These are phyloP conservation scores for Metschnikowia shivogae DNA, from an alignment of 805 yeast genomes.

Conservation along the genomic window DNA sequence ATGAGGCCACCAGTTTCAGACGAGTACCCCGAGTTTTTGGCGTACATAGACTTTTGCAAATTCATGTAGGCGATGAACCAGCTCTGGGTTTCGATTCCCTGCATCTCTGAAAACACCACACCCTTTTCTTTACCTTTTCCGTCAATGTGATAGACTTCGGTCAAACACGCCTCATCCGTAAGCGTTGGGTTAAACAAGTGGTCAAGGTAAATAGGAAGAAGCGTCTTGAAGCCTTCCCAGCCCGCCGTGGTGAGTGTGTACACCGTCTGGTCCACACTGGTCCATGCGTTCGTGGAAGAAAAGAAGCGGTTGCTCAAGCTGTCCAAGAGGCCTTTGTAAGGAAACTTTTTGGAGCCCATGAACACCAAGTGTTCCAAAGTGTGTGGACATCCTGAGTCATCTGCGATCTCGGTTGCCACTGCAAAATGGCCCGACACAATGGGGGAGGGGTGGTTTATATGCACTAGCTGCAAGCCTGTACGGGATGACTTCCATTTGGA, in stretches of 20 bases:
- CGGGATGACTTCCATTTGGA: slow-evolving; percentile 74
- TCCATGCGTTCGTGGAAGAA: slow-evolving; percentile 94
- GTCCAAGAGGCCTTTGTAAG: slow-evolving; percentile 89
- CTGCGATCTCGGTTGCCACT: slow-evolving; percentile 85
- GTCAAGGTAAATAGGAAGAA: slow-evolving; percentile 86
- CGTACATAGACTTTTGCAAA: slow-evolving; percentile 54
- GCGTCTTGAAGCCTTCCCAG: slow-evolving; percentile 84
- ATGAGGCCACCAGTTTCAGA: slow-evolving; percentile 93
- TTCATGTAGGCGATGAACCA: slow-evolving; percentile 62
- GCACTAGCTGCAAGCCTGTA: slow-evolving; percentile 79
- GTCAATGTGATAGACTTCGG: slow-evolving; percentile 94
- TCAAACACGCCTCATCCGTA: slow-evolving; percentile 83
- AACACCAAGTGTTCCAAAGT: slow-evolving; percentile 91
- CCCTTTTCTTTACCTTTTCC: slow-evolving; percentile 91
- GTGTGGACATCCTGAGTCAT: slow-evolving; percentile 92
- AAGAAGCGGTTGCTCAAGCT: slow-evolving; percentile 78
- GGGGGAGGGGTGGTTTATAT: slow-evolving; percentile 78
- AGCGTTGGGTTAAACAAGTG: slow-evolving; percentile 81
- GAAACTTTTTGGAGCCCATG: slow-evolving; percentile 87
- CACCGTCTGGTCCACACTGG: slow-evolving; percentile 92
- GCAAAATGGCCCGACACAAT: slow-evolving; percentile 92
- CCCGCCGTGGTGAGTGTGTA: slow-evolving; percentile 91
- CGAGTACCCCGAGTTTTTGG: slow-evolving; percentile 69
- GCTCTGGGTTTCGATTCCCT: slow-evolving; percentile 78
- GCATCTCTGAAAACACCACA: slow-evolving; percentile 97